These are phyloP conservation scores for Ampelocalamus luodianensis DNA, from an alignment of 176 grass and related monocot species.

Conservation along the genomic window DNA sequence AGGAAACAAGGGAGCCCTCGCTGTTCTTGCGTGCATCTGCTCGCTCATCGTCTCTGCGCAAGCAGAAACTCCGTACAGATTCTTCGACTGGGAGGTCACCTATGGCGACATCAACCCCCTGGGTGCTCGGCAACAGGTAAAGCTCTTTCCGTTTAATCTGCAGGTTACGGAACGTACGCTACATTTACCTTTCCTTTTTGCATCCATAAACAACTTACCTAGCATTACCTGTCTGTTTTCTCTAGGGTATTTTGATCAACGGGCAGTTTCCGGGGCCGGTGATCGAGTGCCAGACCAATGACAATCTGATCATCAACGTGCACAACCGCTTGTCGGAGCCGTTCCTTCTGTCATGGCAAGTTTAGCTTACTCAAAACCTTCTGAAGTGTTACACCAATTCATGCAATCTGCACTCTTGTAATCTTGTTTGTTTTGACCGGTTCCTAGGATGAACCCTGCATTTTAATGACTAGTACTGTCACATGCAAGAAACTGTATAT, in stretches of 20 bases:
- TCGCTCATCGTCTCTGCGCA: conserved; percentile 1
- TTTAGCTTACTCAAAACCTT: neutral
- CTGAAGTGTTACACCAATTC: neutral
- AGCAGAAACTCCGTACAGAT: conserved; percentile 58
- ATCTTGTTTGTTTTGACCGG: neutral
- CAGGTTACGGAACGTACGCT: neutral
- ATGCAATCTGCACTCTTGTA: neutral
- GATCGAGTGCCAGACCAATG: conserved; percentile 70
- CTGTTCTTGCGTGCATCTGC: conserved; percentile 8
- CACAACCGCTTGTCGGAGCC: conserved; percentile 63
- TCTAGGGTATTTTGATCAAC: conserved; percentile 80
- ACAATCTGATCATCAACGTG: conserved; percentile 77
- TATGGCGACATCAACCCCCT: conserved; percentile 65
- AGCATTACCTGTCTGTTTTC: neutral
- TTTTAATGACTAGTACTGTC: neutral
- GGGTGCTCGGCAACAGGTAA: conserved; percentile 63
- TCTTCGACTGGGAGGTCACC: conserved; percentile 66
- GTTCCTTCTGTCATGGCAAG: conserved; percentile 82
- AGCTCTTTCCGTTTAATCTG: neutral
- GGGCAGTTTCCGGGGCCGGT: conserved; percentile 81
- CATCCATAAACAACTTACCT: neutral
- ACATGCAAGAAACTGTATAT: neutral
- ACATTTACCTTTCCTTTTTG: neutral
- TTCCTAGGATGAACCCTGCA: neutral
- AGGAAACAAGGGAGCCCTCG: neutral